Evolutionary conservation across 345 rosid species (phyloP).

Genomic region (Microcos paniculata): DNA sequence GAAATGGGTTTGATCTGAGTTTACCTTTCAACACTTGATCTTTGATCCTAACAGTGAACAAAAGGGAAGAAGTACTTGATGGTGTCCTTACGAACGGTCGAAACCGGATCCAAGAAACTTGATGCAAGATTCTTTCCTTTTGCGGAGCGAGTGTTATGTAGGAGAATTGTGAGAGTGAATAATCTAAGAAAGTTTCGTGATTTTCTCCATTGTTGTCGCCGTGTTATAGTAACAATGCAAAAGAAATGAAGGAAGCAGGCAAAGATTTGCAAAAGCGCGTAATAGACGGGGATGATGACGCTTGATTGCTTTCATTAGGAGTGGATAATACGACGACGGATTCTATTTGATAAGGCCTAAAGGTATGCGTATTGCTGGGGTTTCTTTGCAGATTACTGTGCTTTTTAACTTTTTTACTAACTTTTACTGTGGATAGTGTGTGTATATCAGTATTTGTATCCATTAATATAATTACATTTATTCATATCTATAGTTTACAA

Average conservation of each 20-base stretch:
- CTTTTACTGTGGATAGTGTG: too few relatives aligned
- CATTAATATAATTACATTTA: too few relatives aligned
- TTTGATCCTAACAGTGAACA: neutral
- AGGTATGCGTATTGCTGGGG: neutral
- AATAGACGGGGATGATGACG: neutral
- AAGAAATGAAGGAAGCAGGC: neutral
- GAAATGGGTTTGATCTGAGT: neutral
- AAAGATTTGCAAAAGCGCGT: neutral
- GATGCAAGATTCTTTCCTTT: too few relatives aligned
- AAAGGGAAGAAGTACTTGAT: neutral
- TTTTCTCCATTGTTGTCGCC: too few relatives aligned
- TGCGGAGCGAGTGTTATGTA: too few relatives aligned
- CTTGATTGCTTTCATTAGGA: neutral
- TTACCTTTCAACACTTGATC: slow-evolving; percentile 1
- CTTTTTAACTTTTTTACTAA: too few relatives aligned
- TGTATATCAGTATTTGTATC: too few relatives aligned
- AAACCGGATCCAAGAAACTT: neutral
- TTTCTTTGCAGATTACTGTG: too few relatives aligned
- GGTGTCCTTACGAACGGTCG: neutral
- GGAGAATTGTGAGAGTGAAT: too few relatives aligned
- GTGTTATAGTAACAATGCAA: too few relatives aligned
- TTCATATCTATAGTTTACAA: too few relatives aligned
- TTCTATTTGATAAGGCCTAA: neutral
- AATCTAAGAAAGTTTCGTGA: too few relatives aligned
- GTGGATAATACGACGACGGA: neutral